phyloP scores from a whole-genome alignment of 2,329 filamentous ascomycete genomes.

The Diaporthe destruens region DNA sequence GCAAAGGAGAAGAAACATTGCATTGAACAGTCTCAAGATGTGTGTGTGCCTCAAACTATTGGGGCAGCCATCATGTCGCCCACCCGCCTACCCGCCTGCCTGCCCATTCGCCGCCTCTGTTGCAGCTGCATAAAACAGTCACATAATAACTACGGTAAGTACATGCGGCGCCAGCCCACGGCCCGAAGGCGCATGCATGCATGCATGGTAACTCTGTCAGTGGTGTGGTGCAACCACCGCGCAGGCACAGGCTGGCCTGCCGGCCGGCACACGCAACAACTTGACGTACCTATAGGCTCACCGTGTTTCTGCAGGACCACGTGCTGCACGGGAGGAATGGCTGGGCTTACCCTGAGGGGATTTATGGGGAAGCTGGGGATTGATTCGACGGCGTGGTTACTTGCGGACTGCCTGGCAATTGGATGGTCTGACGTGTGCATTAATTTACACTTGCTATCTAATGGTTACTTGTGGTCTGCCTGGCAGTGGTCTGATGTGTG shows the following conservation, averaged over 20 bases:
- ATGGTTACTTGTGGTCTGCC: too few relatives aligned
- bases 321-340: not conserved
- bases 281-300: too few relatives aligned
- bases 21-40: not conserved
- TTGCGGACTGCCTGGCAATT: too few relatives aligned
- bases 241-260: too few relatives aligned
- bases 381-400: not conserved
- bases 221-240: too few relatives aligned
- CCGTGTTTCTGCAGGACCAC: slow-evolving; percentile 16
- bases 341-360: not conserved
- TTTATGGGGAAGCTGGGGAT: not conserved
- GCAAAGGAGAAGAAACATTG: not conserved
- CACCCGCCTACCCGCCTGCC: too few relatives aligned
- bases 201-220: not conserved
- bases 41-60: not conserved
- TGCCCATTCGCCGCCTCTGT: not conserved
- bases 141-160: too few relatives aligned
- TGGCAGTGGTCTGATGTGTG: too few relatives aligned
- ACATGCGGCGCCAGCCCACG: not conserved
- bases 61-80: not conserved
- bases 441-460: too few relatives aligned
- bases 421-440: too few relatives aligned
- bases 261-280: too few relatives aligned
- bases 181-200: not conserved
- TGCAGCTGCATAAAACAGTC: not conserved